phyloP scores from a whole-genome alignment of 2,329 filamentous ascomycete species.

The Fusarium protoensiforme region DNA sequence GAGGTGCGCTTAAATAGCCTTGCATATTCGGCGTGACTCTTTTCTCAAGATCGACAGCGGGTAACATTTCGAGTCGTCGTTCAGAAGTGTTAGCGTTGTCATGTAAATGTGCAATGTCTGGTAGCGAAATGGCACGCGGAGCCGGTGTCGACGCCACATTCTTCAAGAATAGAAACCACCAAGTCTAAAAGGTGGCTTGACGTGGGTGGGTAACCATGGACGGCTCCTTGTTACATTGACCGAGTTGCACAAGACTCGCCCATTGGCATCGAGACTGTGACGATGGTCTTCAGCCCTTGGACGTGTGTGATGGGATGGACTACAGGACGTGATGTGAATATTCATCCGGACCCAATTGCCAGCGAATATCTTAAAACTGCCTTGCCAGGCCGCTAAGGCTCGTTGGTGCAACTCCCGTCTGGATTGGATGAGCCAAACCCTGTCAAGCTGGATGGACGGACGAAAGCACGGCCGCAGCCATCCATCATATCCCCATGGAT shows the following conservation, averaged over 20 bases:
- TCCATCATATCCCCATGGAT: not conserved
- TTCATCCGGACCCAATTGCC: not conserved
- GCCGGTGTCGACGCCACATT: constrained; percentile 12
- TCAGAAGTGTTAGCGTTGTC: not conserved
- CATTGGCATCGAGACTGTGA: not conserved
- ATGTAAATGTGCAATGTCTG: not conserved
- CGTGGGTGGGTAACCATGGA: not conserved
- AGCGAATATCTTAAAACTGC: constrained; percentile 1
- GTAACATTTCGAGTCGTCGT: not conserved
- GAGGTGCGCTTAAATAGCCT: not conserved
- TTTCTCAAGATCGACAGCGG: not conserved
- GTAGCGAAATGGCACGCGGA: constrained; percentile 2
- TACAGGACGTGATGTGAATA: not conserved
- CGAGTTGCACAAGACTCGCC: not conserved
- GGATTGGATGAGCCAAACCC: not conserved
- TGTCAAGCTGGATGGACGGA: constrained; percentile 1
- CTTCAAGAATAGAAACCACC: constrained; percentile 36
- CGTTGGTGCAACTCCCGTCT: not conserved
- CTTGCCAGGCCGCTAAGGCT: constrained; percentile 6
- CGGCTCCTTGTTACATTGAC: not conserved
- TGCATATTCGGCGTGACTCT: constrained; percentile 8
- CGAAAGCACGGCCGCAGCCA: constrained; percentile 4
- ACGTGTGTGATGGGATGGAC: not conserved
- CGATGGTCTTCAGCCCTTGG: not conserved
- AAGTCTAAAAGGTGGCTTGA: not conserved